Evolutionary conservation across 176 grass and related monocot species (phyloP).

Genomic region (Aegilops bicornis): DNA sequence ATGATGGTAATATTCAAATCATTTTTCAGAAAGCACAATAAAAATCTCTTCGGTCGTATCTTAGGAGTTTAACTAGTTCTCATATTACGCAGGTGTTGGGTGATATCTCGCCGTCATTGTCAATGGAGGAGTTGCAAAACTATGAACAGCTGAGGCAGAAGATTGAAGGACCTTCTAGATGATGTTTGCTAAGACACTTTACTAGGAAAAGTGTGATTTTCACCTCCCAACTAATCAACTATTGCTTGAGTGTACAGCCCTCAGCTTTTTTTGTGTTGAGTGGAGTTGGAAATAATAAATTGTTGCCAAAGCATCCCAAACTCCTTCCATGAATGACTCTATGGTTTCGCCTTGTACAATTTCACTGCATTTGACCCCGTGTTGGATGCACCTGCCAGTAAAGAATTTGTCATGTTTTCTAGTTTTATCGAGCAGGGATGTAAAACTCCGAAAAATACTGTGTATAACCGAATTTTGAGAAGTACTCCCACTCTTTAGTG

Average conservation of each 20-base stretch:
- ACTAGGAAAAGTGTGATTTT: too few relatives aligned
- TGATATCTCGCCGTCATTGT: slow-evolving; percentile 70
- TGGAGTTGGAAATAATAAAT: background rate
- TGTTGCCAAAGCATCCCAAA: background rate
- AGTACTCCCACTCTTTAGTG: background rate
- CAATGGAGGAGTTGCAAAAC: slow-evolving; percentile 59
- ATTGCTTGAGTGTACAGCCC: too few relatives aligned
- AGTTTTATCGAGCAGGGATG: background rate
- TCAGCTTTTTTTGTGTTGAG: too few relatives aligned
- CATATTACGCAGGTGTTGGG: slow-evolving; percentile 49
- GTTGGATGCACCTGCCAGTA: background rate
- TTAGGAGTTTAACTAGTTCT: background rate
- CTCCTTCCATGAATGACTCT: background rate
- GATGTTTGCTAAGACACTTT: background rate
- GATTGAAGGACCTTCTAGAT: slow-evolving; percentile 73
- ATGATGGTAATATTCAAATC: slow-evolving; percentile 49
- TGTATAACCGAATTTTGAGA: background rate
- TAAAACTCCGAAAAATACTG: too few relatives aligned
- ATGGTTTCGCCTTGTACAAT: background rate
- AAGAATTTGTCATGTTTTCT: background rate
- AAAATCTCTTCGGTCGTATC: background rate
- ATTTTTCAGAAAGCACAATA: background rate
- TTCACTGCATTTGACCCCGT: background rate
- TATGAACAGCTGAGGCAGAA: slow-evolving; percentile 65
- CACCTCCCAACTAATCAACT: too few relatives aligned